Base-by-base conservation (phyloP, 768 basidiomycete species). In the Plicaturopsis crispa region DNA sequence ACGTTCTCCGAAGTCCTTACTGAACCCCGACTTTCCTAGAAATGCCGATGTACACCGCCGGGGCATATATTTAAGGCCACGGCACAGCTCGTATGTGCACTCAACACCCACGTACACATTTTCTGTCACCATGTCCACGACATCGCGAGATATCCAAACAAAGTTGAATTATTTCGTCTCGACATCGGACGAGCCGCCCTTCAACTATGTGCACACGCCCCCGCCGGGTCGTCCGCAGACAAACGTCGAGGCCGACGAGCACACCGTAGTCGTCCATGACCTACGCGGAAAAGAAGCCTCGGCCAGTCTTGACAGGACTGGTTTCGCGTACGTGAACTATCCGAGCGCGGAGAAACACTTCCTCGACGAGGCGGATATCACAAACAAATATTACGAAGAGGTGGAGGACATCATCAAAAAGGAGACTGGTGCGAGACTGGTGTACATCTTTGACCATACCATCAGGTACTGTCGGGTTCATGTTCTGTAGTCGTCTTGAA, bases 391-490 rank as follows among this genome's bases (percentile, higher is more conserved):
- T 40, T 72, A 72, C 42, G 41, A 50, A 24, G 70, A 73, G 50
- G 56, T 62, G 0, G 61, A 61, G 39, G 60, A 61, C 41, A 49
- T 72, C 17, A 35, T 71, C 43, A 72, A 62, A 49, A 53, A 56
- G 42, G 35, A 61, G 19, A 48, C 60, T 0, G 65, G 67, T 4
- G 67, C 61, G 6, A 61, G 57, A 48, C 52, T 52, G 26, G 56
- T 69, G 31, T 48, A 65, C 45, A 55, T 72, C 44, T 72, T 72
- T 22, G 69, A 72, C 41, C 67, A 70, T 43, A 69, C 64, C 30
- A 60, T 62, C 47, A 54, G 65, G 57, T 54, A n/a, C n/a, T n/a
- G n/a, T n/a, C n/a, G n/a, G 39, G 26, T 14, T 8, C 8, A 8
- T 28, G 14, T 14, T 8, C 8, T 28, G 26, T 14, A 28, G 60